These are phyloP conservation scores for Aureobasidium sp. DNA, from an alignment of 2,329 filamentous ascomycete species.

Conservation along the genomic window DNA sequence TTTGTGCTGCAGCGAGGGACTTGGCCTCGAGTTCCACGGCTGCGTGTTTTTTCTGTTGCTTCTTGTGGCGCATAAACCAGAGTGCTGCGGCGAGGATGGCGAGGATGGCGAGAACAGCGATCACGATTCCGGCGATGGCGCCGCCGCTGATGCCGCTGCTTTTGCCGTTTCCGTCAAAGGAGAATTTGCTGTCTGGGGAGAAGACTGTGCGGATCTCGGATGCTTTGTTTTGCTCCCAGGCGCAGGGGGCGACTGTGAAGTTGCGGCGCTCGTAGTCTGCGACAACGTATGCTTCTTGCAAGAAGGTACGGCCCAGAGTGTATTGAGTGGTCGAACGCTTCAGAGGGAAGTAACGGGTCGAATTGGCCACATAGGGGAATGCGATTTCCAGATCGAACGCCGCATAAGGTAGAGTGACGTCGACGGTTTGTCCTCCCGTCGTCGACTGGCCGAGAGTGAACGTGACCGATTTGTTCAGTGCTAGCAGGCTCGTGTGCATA, in stretches of 20 bases:
- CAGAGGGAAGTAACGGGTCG: conserved; percentile 27
- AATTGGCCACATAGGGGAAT: conserved; percentile 23
- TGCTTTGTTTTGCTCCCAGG: conserved; percentile 23
- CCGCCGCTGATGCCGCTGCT: conserved; percentile 20
- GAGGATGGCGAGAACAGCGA: conserved; percentile 23
- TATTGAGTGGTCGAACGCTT: conserved; percentile 28
- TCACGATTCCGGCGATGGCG: conserved; percentile 28
- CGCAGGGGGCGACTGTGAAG: conserved; percentile 29
- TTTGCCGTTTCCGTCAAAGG: conserved; percentile 11
- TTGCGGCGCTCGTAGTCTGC: conserved; percentile 29
- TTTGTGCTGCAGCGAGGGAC: conserved; percentile 15
- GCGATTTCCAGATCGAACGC: conserved; percentile 27
- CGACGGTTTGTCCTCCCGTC: conserved; percentile 21
- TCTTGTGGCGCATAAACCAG: conserved; percentile 20
- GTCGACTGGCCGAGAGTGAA: conserved; percentile 23
- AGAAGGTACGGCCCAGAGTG: conserved; percentile 29
- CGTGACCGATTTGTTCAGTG: conserved; percentile 24
- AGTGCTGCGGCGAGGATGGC: conserved; percentile 22
- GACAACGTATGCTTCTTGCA: conserved; percentile 32
- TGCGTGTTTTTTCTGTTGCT: conserved; percentile 19
- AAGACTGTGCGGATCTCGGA: conserved; percentile 23
- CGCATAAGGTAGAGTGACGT: conserved; percentile 29
- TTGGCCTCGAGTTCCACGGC: conserved; percentile 25
- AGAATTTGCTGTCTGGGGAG: conserved; percentile 17
- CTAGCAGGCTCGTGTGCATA: conserved; percentile 20